These are phyloP conservation scores for Crotalaria pallida DNA, from an alignment of 306 rosid genomes.

Conservation along the genomic window DNA sequence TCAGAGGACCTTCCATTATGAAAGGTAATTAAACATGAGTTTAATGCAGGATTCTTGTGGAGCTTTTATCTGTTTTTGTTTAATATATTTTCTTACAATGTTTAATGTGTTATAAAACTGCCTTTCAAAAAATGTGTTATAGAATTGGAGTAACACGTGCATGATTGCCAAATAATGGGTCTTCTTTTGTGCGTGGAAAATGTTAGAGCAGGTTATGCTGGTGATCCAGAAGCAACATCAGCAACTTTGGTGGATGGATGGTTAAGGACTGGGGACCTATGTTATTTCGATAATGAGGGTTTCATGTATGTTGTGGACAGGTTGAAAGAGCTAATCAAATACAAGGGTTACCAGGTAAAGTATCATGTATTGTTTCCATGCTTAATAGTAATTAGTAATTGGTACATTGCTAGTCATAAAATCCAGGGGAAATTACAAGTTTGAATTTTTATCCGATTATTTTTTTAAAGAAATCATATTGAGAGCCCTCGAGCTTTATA, in stretches of 20 bases:
- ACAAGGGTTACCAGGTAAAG: constrained; percentile 53
- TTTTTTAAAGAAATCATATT: too few species aligned
- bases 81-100: too few species aligned
- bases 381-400: not conserved
- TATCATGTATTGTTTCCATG: not conserved
- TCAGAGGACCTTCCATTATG: constrained; percentile 49
- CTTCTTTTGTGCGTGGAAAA: not conserved
- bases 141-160: not conserved
- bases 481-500: too few species aligned
- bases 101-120: not conserved
- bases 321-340: constrained; percentile 59
- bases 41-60: not conserved
- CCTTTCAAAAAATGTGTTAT: not conserved
- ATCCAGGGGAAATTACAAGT: not conserved
- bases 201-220: constrained; percentile 38
- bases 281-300: constrained; percentile 48
- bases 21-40: constrained; percentile 34
- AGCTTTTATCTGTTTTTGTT: not conserved
- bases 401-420: too few species aligned
- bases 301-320: constrained; percentile 49
- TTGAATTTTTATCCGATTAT: too few species aligned
- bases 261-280: constrained; percentile 53
- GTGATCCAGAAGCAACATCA: constrained; percentile 38
- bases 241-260: constrained; percentile 39
- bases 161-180: not conserved